Evolutionary conservation across 495 filamentous ascomycete species (phyloP).

Genomic region (Gamarada debralockiae): DNA sequence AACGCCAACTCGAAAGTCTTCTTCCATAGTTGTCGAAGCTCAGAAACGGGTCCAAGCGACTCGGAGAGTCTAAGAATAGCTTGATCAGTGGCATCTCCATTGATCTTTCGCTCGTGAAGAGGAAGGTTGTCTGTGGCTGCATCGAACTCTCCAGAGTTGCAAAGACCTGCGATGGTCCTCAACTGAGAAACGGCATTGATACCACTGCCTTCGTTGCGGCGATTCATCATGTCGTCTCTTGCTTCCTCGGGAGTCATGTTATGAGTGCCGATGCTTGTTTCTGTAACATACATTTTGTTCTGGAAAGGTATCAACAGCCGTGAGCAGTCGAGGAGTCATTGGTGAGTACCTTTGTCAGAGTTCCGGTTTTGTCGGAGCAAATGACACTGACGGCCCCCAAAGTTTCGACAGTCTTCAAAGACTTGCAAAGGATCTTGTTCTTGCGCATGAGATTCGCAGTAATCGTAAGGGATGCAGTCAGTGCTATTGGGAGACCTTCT

Average conservation of each 20-base stretch:
- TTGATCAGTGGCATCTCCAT: constrained; percentile 71
- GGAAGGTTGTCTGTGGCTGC: constrained; percentile 49
- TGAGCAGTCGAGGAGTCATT: constrained; percentile 33
- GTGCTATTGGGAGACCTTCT: constrained; percentile 64
- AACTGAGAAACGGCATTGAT: constrained; percentile 41
- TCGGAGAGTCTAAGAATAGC: constrained; percentile 67
- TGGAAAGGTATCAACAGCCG: constrained; percentile 18
- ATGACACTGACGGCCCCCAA: constrained; percentile 59
- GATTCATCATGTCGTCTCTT: constrained; percentile 33
- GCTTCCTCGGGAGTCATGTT: constrained; percentile 36
- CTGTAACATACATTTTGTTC: constrained; percentile 59
- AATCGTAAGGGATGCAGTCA: constrained; percentile 54
- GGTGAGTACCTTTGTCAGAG: constrained; percentile 22
- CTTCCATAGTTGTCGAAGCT: constrained; percentile 47
- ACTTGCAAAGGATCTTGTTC: constrained; percentile 33
- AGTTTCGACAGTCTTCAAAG: constrained; percentile 52
- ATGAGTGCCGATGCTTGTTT: constrained; percentile 42
- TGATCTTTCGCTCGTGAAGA: constrained; percentile 51
- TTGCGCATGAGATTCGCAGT: constrained; percentile 33
- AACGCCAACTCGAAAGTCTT: constrained; percentile 65
- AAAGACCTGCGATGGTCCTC: constrained; percentile 50
- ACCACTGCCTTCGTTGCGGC: constrained; percentile 17
- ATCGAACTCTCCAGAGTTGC: constrained; percentile 70
- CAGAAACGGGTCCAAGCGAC: constrained; percentile 43
- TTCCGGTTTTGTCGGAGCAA: constrained; percentile 56